A percentile compares a stretch with the other conserved stretches of the same genome.
phyloP scores from a whole-genome alignment of 2,329 filamentous ascomycete genomes.

The Paraconiothyrium brasiliense region DNA sequence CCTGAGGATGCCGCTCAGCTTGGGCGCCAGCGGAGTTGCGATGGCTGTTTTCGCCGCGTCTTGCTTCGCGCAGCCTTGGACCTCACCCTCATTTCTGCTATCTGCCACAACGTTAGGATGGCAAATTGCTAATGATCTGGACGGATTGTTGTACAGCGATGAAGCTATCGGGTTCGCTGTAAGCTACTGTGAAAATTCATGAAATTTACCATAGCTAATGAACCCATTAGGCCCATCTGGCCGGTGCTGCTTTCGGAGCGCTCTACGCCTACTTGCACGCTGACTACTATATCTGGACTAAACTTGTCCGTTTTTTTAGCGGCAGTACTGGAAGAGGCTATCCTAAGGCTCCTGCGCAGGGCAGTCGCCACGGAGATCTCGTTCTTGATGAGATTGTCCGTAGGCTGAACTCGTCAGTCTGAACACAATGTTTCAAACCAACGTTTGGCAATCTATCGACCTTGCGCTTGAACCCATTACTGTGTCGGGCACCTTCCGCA shows the following conservation, averaged over 20 bases:
- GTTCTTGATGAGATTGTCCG: conserved; percentile 9
- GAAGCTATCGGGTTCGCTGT: conserved; percentile 6
- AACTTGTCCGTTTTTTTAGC: conserved; percentile 5
- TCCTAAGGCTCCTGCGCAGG: background rate
- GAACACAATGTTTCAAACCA: background rate
- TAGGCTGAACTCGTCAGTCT: conserved; percentile 6
- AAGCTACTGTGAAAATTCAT: background rate
- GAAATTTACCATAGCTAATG: background rate
- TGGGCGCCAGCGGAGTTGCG: conserved; percentile 12
- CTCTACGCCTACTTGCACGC: background rate
- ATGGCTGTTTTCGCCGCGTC: conserved; percentile 12
- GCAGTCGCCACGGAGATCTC: background rate
- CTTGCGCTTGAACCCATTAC: no score
- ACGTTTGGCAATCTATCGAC: background rate
- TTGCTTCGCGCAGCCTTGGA: conserved; percentile 9
- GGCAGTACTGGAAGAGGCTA: background rate
- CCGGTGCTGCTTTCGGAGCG: conserved; percentile 8
- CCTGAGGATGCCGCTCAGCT: background rate
- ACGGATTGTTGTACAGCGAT: background rate
- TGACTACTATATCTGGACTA: conserved; percentile 5
- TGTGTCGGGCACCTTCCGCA: no score
- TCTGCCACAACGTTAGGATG: background rate
- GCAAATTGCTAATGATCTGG: background rate
- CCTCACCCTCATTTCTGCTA: background rate
- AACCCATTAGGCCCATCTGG: background rate